Evolutionary conservation across 768 basidiomycete genomes (phyloP).

Genomic region (Hydnomerulius pinastri): DNA sequence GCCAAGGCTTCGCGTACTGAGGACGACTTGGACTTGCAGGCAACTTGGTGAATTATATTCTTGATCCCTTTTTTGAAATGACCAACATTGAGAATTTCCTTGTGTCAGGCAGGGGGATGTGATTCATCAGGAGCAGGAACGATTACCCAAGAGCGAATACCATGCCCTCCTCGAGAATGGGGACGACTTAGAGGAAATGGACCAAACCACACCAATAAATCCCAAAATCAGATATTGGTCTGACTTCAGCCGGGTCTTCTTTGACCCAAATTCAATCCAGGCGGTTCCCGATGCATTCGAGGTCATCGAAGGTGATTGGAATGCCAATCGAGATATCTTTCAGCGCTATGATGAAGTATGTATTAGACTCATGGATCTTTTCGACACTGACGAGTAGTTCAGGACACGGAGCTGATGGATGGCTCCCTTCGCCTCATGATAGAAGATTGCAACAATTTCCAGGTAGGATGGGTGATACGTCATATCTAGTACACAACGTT

Average conservation of each 20-base stretch:
- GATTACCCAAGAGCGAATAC: constrained; percentile 55
- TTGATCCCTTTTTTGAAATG: background rate
- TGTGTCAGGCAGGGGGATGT: constrained; percentile 49
- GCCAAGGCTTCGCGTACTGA: constrained; percentile 41
- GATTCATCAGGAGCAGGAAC: constrained; percentile 52
- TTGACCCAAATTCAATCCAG: constrained; percentile 66
- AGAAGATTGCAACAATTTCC: constrained; percentile 75
- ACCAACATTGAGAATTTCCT: background rate
- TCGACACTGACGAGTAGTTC: constrained; percentile 1
- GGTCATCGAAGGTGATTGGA: constrained; percentile 57
- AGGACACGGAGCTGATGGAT: constrained; percentile 73
- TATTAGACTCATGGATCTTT: background rate
- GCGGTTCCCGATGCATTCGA: constrained; percentile 60
- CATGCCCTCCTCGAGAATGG: constrained; percentile 45
- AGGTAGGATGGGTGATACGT: constrained; percentile 43
- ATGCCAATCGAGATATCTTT: constrained; percentile 51
- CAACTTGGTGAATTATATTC: constrained; percentile 28
- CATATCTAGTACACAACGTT: background rate
- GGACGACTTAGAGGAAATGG: constrained; percentile 7
- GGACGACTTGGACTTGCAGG: constrained; percentile 16
- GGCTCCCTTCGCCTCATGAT: constrained; percentile 63
- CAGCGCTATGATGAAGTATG: constrained; percentile 55
- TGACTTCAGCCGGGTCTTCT: constrained; percentile 54
- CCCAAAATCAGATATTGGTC: constrained; percentile 49
- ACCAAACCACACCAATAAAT: constrained; percentile 9